Percentiles rank a stretch among this genome's conserved stretches.
These are phyloP conservation scores for Dioscorea alata DNA, from an alignment of 106 monocot species.

Conservation along the genomic window DNA sequence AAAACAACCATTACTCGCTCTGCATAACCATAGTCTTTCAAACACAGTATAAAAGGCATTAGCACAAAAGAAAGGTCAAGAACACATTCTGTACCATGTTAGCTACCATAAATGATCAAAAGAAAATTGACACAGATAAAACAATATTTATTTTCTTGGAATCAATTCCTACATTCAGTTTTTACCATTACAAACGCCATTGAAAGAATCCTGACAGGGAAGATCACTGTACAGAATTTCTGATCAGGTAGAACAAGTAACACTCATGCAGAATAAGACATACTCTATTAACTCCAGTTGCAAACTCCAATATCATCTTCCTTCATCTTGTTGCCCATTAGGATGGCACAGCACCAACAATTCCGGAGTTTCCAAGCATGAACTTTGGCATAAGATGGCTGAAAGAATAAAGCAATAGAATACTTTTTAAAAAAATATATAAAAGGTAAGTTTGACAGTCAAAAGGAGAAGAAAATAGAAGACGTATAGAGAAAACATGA, in stretches of 20 bases:
- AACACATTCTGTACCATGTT: too few relatives aligned
- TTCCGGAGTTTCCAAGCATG: conserved; percentile 7
- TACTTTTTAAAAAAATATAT: too few relatives aligned
- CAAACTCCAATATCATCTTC: background rate
- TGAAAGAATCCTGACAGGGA: background rate
- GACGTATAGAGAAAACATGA: too few relatives aligned
- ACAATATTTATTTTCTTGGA: background rate
- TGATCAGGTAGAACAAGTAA: background rate
- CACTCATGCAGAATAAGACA: background rate
- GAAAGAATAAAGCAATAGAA: background rate
- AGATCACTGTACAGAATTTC: background rate
- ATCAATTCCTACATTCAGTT: background rate
- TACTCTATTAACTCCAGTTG: background rate
- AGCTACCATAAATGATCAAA: too few relatives aligned
- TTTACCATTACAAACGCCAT: background rate
- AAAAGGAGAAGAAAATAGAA: too few relatives aligned
- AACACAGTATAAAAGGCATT: too few relatives aligned
- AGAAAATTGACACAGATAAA: too few relatives aligned
- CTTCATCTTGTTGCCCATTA: background rate
- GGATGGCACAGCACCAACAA: background rate
- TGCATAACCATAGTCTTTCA: too few relatives aligned
- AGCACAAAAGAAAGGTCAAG: too few relatives aligned
- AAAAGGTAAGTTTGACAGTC: too few relatives aligned
- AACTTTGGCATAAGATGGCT: conserved; percentile 17
- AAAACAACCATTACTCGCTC: too few relatives aligned